Percentiles rank a stretch among this genome's conserved stretches.
Evolutionary conservation across 2,329 filamentous ascomycete genomes (phyloP).

Genomic region (Beauveria pseudobassiana): DNA sequence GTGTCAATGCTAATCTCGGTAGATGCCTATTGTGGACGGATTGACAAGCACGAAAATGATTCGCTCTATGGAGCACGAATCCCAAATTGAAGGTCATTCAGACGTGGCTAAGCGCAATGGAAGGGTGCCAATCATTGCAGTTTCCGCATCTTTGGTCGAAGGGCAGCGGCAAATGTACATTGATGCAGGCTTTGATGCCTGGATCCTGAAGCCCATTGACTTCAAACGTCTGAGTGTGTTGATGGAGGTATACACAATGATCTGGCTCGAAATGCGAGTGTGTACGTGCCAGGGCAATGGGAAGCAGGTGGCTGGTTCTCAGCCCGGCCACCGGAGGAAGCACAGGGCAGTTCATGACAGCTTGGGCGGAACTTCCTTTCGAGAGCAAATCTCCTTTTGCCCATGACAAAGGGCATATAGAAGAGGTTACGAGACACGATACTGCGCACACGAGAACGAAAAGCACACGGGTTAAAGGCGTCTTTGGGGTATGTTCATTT

Average conservation of each 20-base stretch:
- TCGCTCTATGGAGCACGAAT: conserved; percentile 57
- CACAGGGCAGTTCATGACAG: not conserved
- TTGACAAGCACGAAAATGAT: conserved; percentile 78
- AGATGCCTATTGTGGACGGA: conserved; percentile 93
- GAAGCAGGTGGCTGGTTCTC: conserved; percentile 80
- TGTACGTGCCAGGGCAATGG: conserved; percentile 70
- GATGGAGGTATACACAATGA: conserved; percentile 61
- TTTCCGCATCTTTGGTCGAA: conserved; percentile 76
- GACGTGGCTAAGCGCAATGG: conserved; percentile 50
- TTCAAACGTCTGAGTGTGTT: conserved; percentile 67
- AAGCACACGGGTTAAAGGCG: not conserved
- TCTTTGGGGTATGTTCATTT: not conserved
- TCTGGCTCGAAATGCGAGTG: conserved; percentile 47
- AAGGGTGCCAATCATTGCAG: conserved; percentile 74
- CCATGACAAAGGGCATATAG: not conserved
- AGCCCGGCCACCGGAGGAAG: conserved; percentile 2
- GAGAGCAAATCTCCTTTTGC: not conserved
- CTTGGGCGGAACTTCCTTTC: not conserved
- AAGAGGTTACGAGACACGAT: not conserved
- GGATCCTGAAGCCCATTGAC: conserved; percentile 84
- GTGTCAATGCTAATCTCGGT: not conserved
- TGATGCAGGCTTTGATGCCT: conserved; percentile 76
- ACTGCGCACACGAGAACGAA: not conserved
- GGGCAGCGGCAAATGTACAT: conserved; percentile 61
- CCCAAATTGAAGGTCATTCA: conserved; percentile 44